These are phyloP conservation scores for Smithsoniella earleae DNA, from an alignment of 163 green algal species.

Conservation along the genomic window DNA sequence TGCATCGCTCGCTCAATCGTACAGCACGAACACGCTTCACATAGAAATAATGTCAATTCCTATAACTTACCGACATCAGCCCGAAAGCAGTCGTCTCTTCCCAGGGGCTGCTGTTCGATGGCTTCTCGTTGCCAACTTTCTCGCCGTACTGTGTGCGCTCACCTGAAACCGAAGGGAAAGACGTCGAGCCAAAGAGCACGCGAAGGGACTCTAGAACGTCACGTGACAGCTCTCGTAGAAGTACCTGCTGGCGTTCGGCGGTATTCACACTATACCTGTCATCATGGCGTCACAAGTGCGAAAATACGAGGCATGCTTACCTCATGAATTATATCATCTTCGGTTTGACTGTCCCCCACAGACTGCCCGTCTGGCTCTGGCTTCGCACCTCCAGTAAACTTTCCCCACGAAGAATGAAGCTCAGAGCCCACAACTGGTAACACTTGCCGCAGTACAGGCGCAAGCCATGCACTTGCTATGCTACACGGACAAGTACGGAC, in stretches of 20 bases:
- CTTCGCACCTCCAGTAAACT: background rate
- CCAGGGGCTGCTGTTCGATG: conserved; percentile 19
- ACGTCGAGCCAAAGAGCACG: background rate
- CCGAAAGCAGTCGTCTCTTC: background rate
- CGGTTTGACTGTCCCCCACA: conserved; percentile 20
- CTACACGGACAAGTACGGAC: background rate
- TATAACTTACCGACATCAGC: conserved; percentile 2
- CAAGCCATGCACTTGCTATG: background rate
- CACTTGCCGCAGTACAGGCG: background rate
- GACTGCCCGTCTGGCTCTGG: background rate
- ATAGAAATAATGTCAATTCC: too few species aligned
- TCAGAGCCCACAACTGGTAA: background rate
- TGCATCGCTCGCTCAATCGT: too few species aligned
- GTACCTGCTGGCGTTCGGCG: too few species aligned
- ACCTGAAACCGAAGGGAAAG: background rate
- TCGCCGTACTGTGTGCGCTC: too few species aligned
- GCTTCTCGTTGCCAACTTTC: too few species aligned
- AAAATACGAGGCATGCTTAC: background rate
- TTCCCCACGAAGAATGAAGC: background rate
- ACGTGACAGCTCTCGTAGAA: conserved; percentile 24
- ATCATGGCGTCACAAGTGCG: too few species aligned
- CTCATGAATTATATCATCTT: conserved; percentile 29
- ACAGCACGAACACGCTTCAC: too few species aligned
- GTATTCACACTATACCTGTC: too few species aligned
- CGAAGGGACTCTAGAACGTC: conserved; percentile 17